These are phyloP conservation scores for Blumeria hordei DNA, from an alignment of 2,329 filamentous ascomycete species.

Conservation along the genomic window DNA sequence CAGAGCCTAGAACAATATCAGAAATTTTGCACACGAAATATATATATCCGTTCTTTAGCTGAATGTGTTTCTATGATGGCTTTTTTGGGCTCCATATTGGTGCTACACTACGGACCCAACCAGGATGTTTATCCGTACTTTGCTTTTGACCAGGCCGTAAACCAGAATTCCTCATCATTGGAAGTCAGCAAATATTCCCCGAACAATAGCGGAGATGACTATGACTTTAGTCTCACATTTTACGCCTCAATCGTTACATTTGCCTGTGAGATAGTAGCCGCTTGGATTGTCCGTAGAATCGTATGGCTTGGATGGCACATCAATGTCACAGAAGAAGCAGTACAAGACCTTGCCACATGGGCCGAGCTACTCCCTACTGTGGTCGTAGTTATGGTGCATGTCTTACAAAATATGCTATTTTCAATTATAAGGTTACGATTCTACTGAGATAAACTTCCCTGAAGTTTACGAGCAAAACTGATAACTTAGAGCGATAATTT, in stretches of 20 bases:
- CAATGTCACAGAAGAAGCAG: conserved; percentile 38
- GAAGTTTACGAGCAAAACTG: no score
- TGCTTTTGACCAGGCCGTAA: conserved; percentile 25
- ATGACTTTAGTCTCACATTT: conserved; percentile 39
- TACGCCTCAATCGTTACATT: conserved; percentile 39
- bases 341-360: conserved; percentile 38
- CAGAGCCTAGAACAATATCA: conserved; percentile 39
- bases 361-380: conserved; percentile 42
- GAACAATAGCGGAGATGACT: conserved; percentile 16
- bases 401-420: conserved; percentile 49
- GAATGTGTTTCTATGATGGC: conserved; percentile 46
- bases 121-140: conserved; percentile 47
- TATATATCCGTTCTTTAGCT: conserved; percentile 41
- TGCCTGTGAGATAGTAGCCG: conserved; percentile 40
- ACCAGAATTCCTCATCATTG: conserved; percentile 3
- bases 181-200: background rate
- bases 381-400: conserved; percentile 40
- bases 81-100: conserved; percentile 39
- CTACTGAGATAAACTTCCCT: conserved; percentile 6
- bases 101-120: conserved; percentile 42
- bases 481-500: no score
- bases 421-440: conserved; percentile 42
- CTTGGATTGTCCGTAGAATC: conserved; percentile 31
- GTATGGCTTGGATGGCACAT: conserved; percentile 33
- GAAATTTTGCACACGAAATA: conserved; percentile 39